Evolutionary conservation across 495 filamentous ascomycete genomes (phyloP).

Genomic region (Penicillium coffeae): DNA sequence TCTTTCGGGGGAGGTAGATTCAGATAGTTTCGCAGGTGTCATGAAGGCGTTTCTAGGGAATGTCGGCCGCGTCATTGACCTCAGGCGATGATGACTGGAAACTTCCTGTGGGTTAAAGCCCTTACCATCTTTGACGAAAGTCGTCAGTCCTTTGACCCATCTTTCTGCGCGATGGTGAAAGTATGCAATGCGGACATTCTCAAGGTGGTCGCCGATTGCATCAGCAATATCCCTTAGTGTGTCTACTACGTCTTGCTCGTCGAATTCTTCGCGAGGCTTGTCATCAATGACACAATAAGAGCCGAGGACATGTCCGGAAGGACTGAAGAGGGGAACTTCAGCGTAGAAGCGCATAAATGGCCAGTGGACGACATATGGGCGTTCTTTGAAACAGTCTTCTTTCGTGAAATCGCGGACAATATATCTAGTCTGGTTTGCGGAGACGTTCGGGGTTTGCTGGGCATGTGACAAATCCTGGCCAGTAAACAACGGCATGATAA

Average conservation of each 20-base stretch:
- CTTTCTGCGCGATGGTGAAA: conserved; percentile 25
- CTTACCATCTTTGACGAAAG: conserved; percentile 27
- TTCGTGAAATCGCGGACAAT: conserved; percentile 48
- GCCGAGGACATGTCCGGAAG: conserved; percentile 57
- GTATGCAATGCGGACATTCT: conserved; percentile 27
- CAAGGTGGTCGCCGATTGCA: conserved; percentile 29
- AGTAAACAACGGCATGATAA: conserved; percentile 37
- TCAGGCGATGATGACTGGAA: conserved; percentile 9
- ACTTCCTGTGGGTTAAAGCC: conserved; percentile 24
- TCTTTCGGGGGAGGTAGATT: neutral
- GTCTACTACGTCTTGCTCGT: conserved; percentile 21
- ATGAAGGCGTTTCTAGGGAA: no score
- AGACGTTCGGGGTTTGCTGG: conserved; percentile 19
- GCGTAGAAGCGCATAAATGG: conserved; percentile 56
- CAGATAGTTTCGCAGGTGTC: no score
- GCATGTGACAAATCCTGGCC: conserved; percentile 17
- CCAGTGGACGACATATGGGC: conserved; percentile 38
- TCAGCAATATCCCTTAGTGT: conserved; percentile 32
- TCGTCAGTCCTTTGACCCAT: conserved; percentile 30
- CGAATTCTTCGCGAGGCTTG: conserved; percentile 37
- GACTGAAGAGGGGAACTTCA: conserved; percentile 58
- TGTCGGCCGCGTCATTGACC: no score
- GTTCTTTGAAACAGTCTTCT: conserved; percentile 46
- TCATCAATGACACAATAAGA: conserved; percentile 59
- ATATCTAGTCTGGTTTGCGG: conserved; percentile 36